These are phyloP conservation scores for Pseudopithomyces maydicus DNA, from an alignment of 2,329 filamentous ascomycete species.

Conservation along the genomic window DNA sequence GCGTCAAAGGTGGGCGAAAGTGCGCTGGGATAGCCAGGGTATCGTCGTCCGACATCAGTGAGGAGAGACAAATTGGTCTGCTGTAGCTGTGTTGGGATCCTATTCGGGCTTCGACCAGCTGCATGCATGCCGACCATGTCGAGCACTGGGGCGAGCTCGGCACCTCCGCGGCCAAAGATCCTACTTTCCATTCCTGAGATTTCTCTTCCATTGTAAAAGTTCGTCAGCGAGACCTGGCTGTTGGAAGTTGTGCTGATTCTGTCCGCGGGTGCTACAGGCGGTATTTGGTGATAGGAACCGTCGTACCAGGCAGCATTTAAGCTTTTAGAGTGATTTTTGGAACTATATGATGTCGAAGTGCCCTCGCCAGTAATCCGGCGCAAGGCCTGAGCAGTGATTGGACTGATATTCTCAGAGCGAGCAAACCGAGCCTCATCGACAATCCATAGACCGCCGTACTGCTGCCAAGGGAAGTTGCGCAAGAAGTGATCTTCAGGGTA, in stretches of 20 bases:
- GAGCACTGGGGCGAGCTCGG: slow-evolving; percentile 17
- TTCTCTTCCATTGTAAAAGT: slow-evolving; percentile 19
- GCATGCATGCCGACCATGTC: slow-evolving; percentile 22
- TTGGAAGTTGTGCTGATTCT: not conserved
- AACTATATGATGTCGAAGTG: slow-evolving; percentile 15
- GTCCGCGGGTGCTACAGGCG: not conserved
- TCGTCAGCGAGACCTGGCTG: slow-evolving; percentile 12
- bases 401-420: slow-evolving; percentile 27
- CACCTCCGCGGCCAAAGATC: not conserved
- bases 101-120: slow-evolving; percentile 4
- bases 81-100: not conserved
- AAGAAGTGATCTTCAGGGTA: slow-evolving; percentile 47
- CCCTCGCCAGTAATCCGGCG: slow-evolving; percentile 38
- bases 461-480: slow-evolving; percentile 44
- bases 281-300: slow-evolving; percentile 14
- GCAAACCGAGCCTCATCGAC: slow-evolving; percentile 46
- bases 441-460: slow-evolving; percentile 45
- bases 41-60: slow-evolving; percentile 35
- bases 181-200: slow-evolving; percentile 1
- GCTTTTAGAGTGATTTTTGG: slow-evolving; percentile 12
- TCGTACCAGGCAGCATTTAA: slow-evolving; percentile 22
- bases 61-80: slow-evolving; percentile 24
- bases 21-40: slow-evolving; percentile 40
- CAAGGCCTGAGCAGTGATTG: slow-evolving; percentile 30
- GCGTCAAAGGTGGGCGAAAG: slow-evolving; percentile 36